Evolutionary conservation across 1,284 basidiomycete genomes (phyloP).

Genomic region (Ceratobasidium sp.): DNA sequence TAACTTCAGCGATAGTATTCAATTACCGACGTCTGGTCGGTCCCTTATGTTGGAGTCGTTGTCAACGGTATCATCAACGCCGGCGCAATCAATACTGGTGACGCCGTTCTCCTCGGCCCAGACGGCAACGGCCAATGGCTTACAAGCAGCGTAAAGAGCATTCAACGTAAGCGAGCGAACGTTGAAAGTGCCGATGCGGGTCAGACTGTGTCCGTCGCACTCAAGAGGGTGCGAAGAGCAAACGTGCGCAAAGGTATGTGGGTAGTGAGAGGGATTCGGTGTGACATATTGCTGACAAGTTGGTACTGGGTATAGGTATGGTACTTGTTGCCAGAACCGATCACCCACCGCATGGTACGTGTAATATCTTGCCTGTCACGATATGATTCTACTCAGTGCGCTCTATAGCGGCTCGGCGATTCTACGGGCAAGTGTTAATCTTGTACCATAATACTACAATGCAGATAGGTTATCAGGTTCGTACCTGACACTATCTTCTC

Average conservation of each 20-base stretch:
- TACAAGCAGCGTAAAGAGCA: constrained; percentile 86
- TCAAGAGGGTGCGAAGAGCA: constrained; percentile 89
- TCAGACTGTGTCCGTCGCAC: constrained; percentile 93
- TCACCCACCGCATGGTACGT: constrained; percentile 76
- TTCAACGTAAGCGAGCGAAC: constrained; percentile 88
- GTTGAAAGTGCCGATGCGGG: constrained; percentile 91
- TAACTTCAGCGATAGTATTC: constrained; percentile 70
- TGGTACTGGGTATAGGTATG: constrained; percentile 66
- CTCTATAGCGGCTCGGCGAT: constrained; percentile 76
- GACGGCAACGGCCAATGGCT: constrained; percentile 92
- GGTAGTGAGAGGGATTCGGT: not conserved
- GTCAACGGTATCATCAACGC: constrained; percentile 92
- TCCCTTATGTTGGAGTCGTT: constrained; percentile 83
- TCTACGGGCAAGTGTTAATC: constrained; percentile 89
- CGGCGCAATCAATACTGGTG: constrained; percentile 83
- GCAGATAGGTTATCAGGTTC: constrained; percentile 88
- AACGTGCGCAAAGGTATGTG: constrained; percentile 85
- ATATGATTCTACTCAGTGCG: not conserved
- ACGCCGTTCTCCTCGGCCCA: constrained; percentile 89
- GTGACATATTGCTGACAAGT: not conserved
- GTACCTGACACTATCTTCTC: constrained; percentile 48
- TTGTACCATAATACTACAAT: constrained; percentile 93
- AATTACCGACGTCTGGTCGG: constrained; percentile 79
- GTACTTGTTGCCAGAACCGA: constrained; percentile 88
- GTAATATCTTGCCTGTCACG: not conserved